Evolutionary conservation across 768 basidiomycete genomes (phyloP).

Genomic region (Tephrocybe sp.): DNA sequence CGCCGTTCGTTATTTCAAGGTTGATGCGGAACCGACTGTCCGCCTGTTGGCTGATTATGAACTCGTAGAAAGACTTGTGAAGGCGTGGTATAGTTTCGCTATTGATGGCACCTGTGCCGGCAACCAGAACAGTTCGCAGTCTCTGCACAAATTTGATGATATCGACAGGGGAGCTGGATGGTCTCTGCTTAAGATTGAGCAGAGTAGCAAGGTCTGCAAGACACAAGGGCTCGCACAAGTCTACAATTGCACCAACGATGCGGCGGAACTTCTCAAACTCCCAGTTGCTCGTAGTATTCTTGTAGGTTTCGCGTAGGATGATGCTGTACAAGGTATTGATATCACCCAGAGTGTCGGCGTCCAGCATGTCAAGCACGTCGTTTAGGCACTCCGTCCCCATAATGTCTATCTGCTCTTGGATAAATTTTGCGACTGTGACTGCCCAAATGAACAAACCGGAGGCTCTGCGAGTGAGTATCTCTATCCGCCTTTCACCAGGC

Average conservation of each 20-base stretch:
- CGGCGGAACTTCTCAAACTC: constrained; percentile 17
- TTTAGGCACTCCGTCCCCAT: constrained; percentile 13
- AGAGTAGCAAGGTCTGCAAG: constrained; percentile 7
- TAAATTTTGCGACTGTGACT: constrained; percentile 10
- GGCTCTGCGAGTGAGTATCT: neutral
- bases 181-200: constrained; percentile 10
- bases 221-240: constrained; percentile 8
- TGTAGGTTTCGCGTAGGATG: constrained; percentile 8
- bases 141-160: constrained; percentile 13
- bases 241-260: constrained; percentile 15
- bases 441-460: constrained; percentile 19
- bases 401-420: constrained; percentile 11
- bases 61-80: constrained; percentile 16
- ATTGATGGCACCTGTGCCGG: constrained; percentile 10
- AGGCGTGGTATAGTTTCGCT: constrained; percentile 13
- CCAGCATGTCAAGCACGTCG: constrained; percentile 12
- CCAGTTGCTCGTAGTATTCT: constrained; percentile 1
- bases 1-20: neutral
- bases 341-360: constrained; percentile 5
- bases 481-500: constrained; percentile 14
- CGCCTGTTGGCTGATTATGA: constrained; percentile 7
- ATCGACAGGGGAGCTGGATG: constrained; percentile 7
- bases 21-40: constrained; percentile 3
- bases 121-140: constrained; percentile 15
- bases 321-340: constrained; percentile 16